Conservation (phyloP, 106 monocot genomes). For the Acorus gramineus region DNA sequence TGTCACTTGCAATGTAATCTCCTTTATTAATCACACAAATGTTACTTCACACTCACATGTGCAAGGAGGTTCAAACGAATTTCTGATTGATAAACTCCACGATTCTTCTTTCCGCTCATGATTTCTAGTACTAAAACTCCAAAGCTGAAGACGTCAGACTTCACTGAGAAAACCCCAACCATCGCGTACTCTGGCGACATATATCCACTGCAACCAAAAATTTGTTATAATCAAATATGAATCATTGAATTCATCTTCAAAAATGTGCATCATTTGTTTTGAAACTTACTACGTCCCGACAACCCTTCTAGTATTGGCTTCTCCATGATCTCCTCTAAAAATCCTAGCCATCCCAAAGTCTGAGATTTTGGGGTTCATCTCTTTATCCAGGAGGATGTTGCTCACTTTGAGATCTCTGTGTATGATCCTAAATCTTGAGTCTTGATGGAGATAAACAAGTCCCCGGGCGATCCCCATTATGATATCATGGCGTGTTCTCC, state of each 20-base stretch:
- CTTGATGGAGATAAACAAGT: background rate
- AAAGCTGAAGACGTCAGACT: conserved; percentile 32
- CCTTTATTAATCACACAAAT: background rate
- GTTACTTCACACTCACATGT: conserved; percentile 2
- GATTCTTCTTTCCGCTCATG: conserved; percentile 19
- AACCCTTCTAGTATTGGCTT: background rate
- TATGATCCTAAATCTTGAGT: conserved; percentile 1
- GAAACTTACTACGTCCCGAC: background rate
- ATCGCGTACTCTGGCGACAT: conserved; percentile 33
- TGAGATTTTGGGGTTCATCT: conserved; percentile 1
- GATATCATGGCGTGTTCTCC: background rate
- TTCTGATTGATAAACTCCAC: background rate
- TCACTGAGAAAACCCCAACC: conserved; percentile 19
- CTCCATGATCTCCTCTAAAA: background rate
- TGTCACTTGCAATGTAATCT: too few species aligned
- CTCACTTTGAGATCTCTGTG: conserved; percentile 1
- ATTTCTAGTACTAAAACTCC: conserved; percentile 27
- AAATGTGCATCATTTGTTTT: too few species aligned
- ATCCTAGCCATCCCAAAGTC: conserved; percentile 3
- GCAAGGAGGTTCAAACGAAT: conserved; percentile 14
- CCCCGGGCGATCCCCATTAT: background rate
- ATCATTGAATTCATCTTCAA: too few species aligned
- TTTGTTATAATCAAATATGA: too few species aligned
- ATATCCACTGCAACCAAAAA: conserved; percentile 5
- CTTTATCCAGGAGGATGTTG: background rate